These are phyloP conservation scores for Powellomyces hirtus DNA, from an alignment of 192 early-diverging fungal species.

Conservation along the genomic window DNA sequence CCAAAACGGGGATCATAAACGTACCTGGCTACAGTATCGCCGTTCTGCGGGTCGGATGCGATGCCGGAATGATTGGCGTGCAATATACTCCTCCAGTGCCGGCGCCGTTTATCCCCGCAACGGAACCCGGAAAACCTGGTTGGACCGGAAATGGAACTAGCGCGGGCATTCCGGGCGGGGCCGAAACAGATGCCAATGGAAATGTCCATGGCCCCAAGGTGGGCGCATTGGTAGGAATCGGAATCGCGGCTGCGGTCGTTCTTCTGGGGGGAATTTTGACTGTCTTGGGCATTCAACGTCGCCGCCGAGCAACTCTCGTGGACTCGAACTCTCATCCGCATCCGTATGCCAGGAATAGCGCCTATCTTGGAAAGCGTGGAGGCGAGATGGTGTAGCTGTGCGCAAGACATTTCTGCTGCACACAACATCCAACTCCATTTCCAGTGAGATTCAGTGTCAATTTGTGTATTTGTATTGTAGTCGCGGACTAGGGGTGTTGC, in stretches of 20 bases:
- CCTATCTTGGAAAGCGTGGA: constrained; percentile 8
- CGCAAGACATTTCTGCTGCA: too few relatives aligned
- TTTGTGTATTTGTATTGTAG: too few relatives aligned
- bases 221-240: constrained; percentile 9
- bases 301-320: not conserved
- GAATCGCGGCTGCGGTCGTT: constrained; percentile 2
- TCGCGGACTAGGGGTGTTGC: too few relatives aligned
- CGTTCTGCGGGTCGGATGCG: constrained; percentile 14
- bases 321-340: constrained; percentile 4
- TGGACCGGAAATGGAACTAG: not conserved
- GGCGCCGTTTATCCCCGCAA: not conserved
- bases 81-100: not conserved
- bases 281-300: not conserved
- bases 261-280: not conserved
- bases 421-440: too few relatives aligned
- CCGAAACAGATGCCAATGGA: not conserved
- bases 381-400: constrained; percentile 13
- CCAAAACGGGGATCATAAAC: not conserved
- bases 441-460: too few relatives aligned
- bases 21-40: not conserved
- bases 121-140: not conserved
- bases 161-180: not conserved
- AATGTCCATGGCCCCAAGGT: not conserved
- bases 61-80: not conserved
- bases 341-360: constrained; percentile 7